Base-by-base conservation (phyloP, 108 stramenopile species). In the Nitzschia sp. region DNA sequence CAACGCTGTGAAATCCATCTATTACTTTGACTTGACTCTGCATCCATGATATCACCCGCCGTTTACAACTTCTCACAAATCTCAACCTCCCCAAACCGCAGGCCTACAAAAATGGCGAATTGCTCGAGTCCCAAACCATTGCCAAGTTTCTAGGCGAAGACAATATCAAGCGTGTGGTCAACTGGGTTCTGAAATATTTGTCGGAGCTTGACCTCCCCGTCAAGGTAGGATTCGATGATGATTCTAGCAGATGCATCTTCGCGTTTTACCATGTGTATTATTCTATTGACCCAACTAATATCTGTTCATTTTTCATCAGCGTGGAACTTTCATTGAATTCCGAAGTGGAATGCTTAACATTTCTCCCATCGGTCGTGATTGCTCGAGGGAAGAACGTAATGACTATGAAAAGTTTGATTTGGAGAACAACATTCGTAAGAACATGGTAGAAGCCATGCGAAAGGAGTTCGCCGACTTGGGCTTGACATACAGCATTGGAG, bases 311-410 rank as follows among this genome's bases (percentile, higher is more conserved):
- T 41, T 27, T n/a, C 30, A 19, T 36, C 70, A 91, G 92, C 81
- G 96, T 60, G 99, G 99, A 35, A 99, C 99, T 1, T 99, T 99
- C 75, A 91, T 99, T 63, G 99, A 99, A 84, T 99, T 97, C 84
- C 90, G 99, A 50, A 87, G 88, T 27, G 98, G 99, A 8, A 99
- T 99, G 99, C 80, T 99, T 63, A 99, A 99, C 84, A 95, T 99
- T 69, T 96, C 94, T 17, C 98, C 99, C 29, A 96, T 99, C 64
- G 98, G 98, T 36, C 88, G 99, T 27, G 95, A 97, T 85, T 98
- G 99, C 83, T 96, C 96, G 31, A 87, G 93, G 22, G 94, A 95
- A 57, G 99, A 99, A 84, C 94, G 99, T 30, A 87, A 99, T 68
- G 97, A 94, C 35, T 99, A 96, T 75, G 99, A 99, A 92, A 85